Base-by-base conservation (phyloP, 495 filamentous ascomycete genomes). In the Aspergillus cavernicola region DNA sequence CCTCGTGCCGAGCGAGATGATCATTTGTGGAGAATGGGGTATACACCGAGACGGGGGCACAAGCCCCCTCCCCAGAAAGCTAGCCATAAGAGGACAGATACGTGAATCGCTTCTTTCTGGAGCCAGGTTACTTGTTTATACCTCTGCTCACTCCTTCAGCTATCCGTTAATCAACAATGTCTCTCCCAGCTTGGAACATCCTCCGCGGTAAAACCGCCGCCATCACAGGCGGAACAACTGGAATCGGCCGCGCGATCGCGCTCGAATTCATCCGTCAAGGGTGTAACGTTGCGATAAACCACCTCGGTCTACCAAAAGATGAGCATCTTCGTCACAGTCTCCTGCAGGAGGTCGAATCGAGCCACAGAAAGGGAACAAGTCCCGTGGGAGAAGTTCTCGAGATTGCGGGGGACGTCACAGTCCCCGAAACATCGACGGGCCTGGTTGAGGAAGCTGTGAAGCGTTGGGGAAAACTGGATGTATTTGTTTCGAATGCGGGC, bases 401-500 rank as follows among this genome's bases (percentile, higher is more conserved):
- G 51, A 62, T 85, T 0, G 54, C 77, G 0, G 85, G 85, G 12
- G 85, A 88, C 59, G 78, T 88, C 7, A 78, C 77, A 2, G 70
- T 77, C 45, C 80, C 82, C 0, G 60, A 73, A 29, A 87, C 85
- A 0, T 78, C 81, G 22, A 63, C 65, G 3, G 55, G 58, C 0
- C 67, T 89, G 11, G 75, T 88, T 16, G 36, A 69, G 19, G 66
- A 71, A 47, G 78, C 83, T 0, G 79, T 85, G 0, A 58, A 71
- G 19, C 57, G 58, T 16, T 92, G 82, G 62, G 67, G 69, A 1
- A 73, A 78, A 2, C 58, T 92, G 0, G 86, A 92, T 66, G 73
- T 92, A 0, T 89, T 89, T 68, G 85, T 93, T 1, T 83, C 80
- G 64, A 93, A 93, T 71, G 89, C 89, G 2, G 89, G 89, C 2